A percentile compares a stretch with the other conserved stretches of the same genome.
phyloP scores from a whole-genome alignment of 2,329 filamentous ascomycete genomes.

The Pezicula neosporulosa region DNA sequence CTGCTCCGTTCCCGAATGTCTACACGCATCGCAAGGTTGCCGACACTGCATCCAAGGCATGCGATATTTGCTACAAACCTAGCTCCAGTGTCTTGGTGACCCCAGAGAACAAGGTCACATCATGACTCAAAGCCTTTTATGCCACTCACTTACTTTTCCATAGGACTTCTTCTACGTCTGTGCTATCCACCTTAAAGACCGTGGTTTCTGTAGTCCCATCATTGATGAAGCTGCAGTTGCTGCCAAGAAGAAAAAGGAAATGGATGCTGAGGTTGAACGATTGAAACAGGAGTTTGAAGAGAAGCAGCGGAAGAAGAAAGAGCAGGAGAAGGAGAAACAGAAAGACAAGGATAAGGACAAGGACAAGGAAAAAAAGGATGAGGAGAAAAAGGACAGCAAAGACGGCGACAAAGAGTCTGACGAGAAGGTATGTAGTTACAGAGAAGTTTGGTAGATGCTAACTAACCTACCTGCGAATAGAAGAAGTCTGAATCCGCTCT shows the following conservation, averaged over 20 bases:
- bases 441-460: conserved; percentile 1
- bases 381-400: conserved; percentile 35
- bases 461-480: conserved; percentile 13
- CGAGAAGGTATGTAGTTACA: conserved; percentile 31
- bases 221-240: conserved; percentile 65
- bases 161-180: conserved; percentile 94
- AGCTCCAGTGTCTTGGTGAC: conserved; percentile 85
- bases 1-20: conserved; percentile 61
- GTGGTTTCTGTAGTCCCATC: conserved; percentile 73
- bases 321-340: conserved; percentile 64
- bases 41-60: conserved; percentile 77
- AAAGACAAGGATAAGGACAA: conserved; percentile 48
- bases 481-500: conserved; percentile 18
- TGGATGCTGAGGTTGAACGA: conserved; percentile 61
- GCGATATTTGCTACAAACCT: conserved; percentile 89
- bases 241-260: conserved; percentile 57
- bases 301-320: conserved; percentile 66
- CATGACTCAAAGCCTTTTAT: no score
- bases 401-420: conserved; percentile 39
- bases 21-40: conserved; percentile 87
- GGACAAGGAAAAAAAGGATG: conserved; percentile 40
- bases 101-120: conserved; percentile 76
- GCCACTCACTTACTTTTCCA: no score
- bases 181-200: conserved; percentile 75
- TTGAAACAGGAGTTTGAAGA: conserved; percentile 72